Base-by-base conservation (phyloP, 192 early-diverging fungal species). In the Irineochytrium annulatum region DNA sequence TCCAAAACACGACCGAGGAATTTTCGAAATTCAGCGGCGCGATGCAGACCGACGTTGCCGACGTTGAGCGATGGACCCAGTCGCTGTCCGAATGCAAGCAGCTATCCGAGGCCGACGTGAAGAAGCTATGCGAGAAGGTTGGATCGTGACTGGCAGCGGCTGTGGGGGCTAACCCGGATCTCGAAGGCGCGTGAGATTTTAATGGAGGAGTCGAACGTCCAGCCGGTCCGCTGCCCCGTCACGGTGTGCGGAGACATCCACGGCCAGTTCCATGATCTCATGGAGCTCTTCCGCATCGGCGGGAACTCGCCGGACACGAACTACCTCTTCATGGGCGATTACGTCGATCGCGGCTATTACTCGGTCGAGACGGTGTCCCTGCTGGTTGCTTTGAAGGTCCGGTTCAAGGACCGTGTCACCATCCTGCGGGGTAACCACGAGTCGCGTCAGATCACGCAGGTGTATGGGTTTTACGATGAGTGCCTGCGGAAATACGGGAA, bases 221-320 rank as follows among this genome's bases (percentile, higher is more conserved):
- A 98, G 67, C 91, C 93, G 16, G 96, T 98, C 20, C 80, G 86
- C 55, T 88, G 91, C 39, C 96, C 96, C 24, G 95, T 98, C 20
- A 98, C 95, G 0, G 91, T 98, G 35, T 98, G 95, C 73, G 95
- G 95, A 51, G 95, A 98, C 65, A 98, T 98, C 66, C 95, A 98
- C 73, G 95, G 95, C 35, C 95, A 98, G 67, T 98, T 98, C 70
- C 88, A 93, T 74, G 95, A 98, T 73, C 74, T 98, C 30, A 91
- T 89, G 73, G 89, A 98, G 67, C 85, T 98, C 26, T 94, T 98
- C 65, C 74, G 77, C 59, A 91, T 94, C 55, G 95, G 95, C 62
- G 93, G 92, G 52, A 91, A 94, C 67, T 93, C 86, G 55, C 95
- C 95, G 3, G 91, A 94, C 59, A 98, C 95, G 39, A 98, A 95